A percentile compares a stretch with the other conserved stretches of the same genome.
Evolutionary conservation across 2,329 filamentous ascomycete species (phyloP).

Genomic region (Talaromyces sp.): DNA sequence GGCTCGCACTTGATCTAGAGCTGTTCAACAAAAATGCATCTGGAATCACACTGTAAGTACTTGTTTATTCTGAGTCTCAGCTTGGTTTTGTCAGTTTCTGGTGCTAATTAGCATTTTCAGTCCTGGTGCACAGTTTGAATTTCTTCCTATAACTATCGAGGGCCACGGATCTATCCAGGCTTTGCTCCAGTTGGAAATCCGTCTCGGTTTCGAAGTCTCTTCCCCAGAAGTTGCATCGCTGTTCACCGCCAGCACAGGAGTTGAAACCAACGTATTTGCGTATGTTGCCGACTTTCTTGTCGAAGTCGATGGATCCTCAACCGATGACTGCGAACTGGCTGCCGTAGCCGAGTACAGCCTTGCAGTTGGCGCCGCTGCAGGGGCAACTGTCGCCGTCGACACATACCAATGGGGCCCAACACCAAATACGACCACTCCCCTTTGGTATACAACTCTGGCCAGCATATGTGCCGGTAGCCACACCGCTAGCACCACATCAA

Average conservation of each 20-base stretch:
- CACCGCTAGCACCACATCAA: slow-evolving; percentile 16
- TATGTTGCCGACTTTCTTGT: slow-evolving; percentile 52
- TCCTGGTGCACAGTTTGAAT: slow-evolving; percentile 51
- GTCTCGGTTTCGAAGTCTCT: slow-evolving; percentile 15
- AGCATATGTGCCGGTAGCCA: slow-evolving; percentile 36
- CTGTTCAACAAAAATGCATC: slow-evolving; percentile 49
- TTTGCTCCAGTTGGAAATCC: slow-evolving; percentile 23
- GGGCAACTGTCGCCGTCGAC: slow-evolving; percentile 45
- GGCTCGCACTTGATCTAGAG: slow-evolving; percentile 43
- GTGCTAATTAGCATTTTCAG: slow-evolving; percentile 23
- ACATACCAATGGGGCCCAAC: slow-evolving; percentile 47
- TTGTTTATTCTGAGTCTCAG: neutral
- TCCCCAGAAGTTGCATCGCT: slow-evolving; percentile 6
- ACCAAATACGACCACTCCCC: slow-evolving; percentile 42
- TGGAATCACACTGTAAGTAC: slow-evolving; percentile 45
- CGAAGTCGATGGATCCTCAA: slow-evolving; percentile 41
- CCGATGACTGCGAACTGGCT: slow-evolving; percentile 39
- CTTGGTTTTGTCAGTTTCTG: no score
- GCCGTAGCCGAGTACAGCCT: slow-evolving; percentile 48
- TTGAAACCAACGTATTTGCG: slow-evolving; percentile 46
- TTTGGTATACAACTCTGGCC: slow-evolving; percentile 50
- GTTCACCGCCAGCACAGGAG: slow-evolving; percentile 36
- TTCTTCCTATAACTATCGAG: slow-evolving; percentile 50
- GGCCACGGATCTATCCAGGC: slow-evolving; percentile 27
- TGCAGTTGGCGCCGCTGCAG: slow-evolving; percentile 50